Evolutionary conservation across 2,329 filamentous ascomycete genomes (phyloP), one percentile per base, ranked within the genome.

Genomic region (Falciphora oryzae): DNA sequence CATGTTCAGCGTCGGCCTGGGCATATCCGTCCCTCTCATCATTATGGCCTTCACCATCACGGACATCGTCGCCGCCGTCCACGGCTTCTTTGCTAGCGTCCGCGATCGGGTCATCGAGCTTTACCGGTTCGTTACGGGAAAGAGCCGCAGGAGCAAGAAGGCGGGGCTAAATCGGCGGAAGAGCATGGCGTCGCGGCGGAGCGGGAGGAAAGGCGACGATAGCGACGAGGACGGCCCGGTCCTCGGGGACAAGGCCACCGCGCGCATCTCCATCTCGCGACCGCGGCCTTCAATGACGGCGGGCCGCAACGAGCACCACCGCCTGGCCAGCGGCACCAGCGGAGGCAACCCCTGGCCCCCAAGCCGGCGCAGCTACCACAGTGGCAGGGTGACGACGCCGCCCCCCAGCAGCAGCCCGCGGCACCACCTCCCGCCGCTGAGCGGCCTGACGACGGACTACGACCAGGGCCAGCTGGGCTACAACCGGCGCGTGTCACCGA

Each of bases 1-100:
- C 64, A 68, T 71, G 64, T 73, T 79, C 61, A 75, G 76, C 18
- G 75, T 78, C n/a, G 76, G 77, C 4, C 70, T 78, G 5, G 76
- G 72, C 57, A 75, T 79, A 59, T 77, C 75, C 3, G 73, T 77
- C 22, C 73, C 75, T 7, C 71, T 79, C 1, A 71, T 79, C 58
- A 67, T 74, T 22, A 72, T 77, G 68, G 77, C 77, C 7, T 76
- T 78, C 64, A 73, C 75, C 0, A 73, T 77, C 7, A 69, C 69
- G 22, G 75, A 77, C 58, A 76, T 79, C 16, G 69, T 68, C 4
- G 67, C 68, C 6, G 68, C 68, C 1, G 62, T 66, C 28, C 64
- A 65, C 59, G 61, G 62, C 28, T 56, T 67, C 1, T 62, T 67
- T 2, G 29, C 53, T 8, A 58, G 57, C 13, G 28, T 59, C 16